Evolutionary conservation across 768 basidiomycete genomes (phyloP).

Genomic region (Myochromella boudieri): DNA sequence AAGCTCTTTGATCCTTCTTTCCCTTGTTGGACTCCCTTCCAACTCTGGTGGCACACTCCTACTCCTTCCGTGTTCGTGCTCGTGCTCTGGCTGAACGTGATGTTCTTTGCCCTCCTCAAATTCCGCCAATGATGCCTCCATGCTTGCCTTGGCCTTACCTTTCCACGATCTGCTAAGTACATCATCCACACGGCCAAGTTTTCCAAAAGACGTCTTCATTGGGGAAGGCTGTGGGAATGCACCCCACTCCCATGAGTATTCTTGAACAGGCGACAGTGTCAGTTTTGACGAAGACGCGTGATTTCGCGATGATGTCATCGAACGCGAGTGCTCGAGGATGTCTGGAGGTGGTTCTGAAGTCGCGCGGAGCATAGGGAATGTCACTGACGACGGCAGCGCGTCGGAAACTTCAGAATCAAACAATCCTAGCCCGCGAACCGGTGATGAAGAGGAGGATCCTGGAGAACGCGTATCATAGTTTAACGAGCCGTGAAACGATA

Average conservation of each 20-base stretch:
- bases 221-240: slow-evolving; percentile 83
- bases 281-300: slow-evolving; percentile 14
- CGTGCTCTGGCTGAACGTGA: slow-evolving; percentile 15
- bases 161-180: slow-evolving; percentile 21
- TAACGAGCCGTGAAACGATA: too few species aligned
- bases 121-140: slow-evolving; percentile 14
- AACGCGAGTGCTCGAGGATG: slow-evolving; percentile 24
- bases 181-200: slow-evolving; percentile 38
- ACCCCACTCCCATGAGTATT: slow-evolving; percentile 96
- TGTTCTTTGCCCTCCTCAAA: slow-evolving; percentile 28
- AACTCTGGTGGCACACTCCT: slow-evolving; percentile 57
- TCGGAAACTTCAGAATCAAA: not conserved
- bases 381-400: slow-evolving; percentile 5
- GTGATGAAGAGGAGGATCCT: slow-evolving; percentile 25
- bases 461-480: too few species aligned
- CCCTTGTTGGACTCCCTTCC: slow-evolving; percentile 38
- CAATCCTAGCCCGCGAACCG: slow-evolving; percentile 10
- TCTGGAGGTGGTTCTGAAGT: slow-evolving; percentile 66
- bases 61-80: slow-evolving; percentile 42
- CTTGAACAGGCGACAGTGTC: slow-evolving; percentile 38
- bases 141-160: slow-evolving; percentile 26
- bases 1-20: slow-evolving; percentile 31
- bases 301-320: slow-evolving; percentile 4
- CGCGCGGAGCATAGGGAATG: slow-evolving; percentile 40
- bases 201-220: slow-evolving; percentile 50